phyloP scores from a whole-genome alignment of 169 alveolate genomes.

The Plasmodium billcollinsi region DNA sequence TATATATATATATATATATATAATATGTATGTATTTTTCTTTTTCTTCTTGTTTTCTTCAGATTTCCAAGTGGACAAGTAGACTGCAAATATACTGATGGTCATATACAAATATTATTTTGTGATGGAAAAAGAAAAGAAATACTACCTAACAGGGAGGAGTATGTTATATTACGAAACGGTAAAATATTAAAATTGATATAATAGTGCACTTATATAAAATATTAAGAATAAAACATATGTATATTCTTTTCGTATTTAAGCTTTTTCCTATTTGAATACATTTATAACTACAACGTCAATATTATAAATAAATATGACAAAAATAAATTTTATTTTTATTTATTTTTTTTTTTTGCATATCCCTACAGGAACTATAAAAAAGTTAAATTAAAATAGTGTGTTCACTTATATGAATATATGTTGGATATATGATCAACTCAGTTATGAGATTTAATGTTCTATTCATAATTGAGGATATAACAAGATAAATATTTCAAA shows the following conservation, averaged over 20 bases:
- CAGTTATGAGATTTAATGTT: too few species aligned
- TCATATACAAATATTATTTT: constrained; percentile 65
- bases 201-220: too few species aligned
- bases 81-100: constrained; percentile 77
- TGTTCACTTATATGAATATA: too few species aligned
- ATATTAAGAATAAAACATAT: too few species aligned
- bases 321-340: not conserved
- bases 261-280: too few species aligned
- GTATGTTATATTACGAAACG: constrained; percentile 55
- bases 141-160: constrained; percentile 74
- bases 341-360: not conserved
- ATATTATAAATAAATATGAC: not conserved
- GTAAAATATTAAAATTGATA: not conserved
- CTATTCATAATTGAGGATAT: too few species aligned
- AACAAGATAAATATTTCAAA: too few species aligned
- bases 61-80: constrained; percentile 75
- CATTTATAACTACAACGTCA: too few species aligned
- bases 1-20: not conserved
- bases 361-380: constrained; percentile 31
- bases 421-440: too few species aligned
- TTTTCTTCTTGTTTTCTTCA: constrained; percentile 18
- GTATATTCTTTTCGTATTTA: too few species aligned
- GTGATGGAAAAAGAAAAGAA: constrained; percentile 72
- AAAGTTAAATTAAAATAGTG: constrained; percentile 25
- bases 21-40: not conserved